Evolutionary conservation across 2,329 filamentous ascomycete genomes (phyloP).

Genomic region (Venturia carpophila): DNA sequence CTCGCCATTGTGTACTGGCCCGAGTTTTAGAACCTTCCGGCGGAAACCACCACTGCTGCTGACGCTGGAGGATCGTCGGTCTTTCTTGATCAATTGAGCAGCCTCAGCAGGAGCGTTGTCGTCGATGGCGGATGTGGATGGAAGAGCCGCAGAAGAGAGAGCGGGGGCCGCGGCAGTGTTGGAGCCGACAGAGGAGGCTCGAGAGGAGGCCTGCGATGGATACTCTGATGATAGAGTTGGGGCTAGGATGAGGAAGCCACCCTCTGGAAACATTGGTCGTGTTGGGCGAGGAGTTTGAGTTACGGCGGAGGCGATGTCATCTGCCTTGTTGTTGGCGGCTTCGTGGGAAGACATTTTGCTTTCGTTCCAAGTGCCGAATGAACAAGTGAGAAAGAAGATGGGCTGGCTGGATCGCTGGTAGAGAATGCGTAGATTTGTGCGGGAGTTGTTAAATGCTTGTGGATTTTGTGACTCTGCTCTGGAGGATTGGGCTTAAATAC

Average conservation of each 20-base stretch:
- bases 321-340: neutral
- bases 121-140: constrained; percentile 14
- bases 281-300: constrained; percentile 9
- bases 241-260: constrained; percentile 21
- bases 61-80: constrained; percentile 46
- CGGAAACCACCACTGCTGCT: constrained; percentile 27
- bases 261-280: constrained; percentile 9
- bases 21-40: constrained; percentile 52
- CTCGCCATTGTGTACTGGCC: constrained; percentile 56
- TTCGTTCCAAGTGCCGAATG: neutral
- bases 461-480: neutral
- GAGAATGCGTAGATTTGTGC: neutral
- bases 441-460: neutral
- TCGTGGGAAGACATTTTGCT: constrained; percentile 8
- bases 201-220: constrained; percentile 15
- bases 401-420: neutral
- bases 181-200: constrained; percentile 8
- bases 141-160: constrained; percentile 15
- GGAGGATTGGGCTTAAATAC: neutral
- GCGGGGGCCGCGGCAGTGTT: constrained; percentile 14
- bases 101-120: neutral
- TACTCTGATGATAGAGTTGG: constrained; percentile 18
- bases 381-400: neutral
- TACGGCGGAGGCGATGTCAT: neutral
- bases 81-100: constrained; percentile 15